Evolutionary conservation across 2,329 filamentous ascomycete species (phyloP).

Genomic region (Epichloe brachyelytri): DNA sequence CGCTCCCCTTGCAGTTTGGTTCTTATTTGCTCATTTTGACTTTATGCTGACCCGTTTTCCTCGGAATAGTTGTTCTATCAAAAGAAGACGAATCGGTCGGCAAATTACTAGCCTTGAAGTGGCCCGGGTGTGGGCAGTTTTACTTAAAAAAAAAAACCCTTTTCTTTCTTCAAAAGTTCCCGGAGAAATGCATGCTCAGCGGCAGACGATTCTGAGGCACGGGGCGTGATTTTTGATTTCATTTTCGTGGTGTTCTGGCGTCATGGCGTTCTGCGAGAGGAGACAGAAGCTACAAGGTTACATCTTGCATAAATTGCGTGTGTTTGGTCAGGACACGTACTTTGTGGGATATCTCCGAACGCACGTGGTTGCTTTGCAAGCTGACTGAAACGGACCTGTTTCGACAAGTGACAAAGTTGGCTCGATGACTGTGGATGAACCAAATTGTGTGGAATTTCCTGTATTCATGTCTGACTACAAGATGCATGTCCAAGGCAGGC

Average conservation of each 20-base stretch:
- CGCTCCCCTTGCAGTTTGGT: slow-evolving; percentile 16
- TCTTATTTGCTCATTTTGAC: background rate
- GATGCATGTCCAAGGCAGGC: too few relatives aligned
- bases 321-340: too few relatives aligned
- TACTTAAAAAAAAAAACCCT: background rate
- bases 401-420: too few relatives aligned
- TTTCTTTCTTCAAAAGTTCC: background rate
- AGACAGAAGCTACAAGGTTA: too few relatives aligned
- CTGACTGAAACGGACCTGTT: too few relatives aligned
- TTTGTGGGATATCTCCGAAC: too few relatives aligned
- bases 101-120: slow-evolving; percentile 37
- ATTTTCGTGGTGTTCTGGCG: background rate
- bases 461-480: too few relatives aligned
- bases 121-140: slow-evolving; percentile 35
- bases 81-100: slow-evolving; percentile 51
- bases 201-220: background rate
- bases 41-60: slow-evolving; percentile 2
- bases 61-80: slow-evolving; percentile 44
- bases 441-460: too few relatives aligned
- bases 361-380: too few relatives aligned
- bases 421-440: too few relatives aligned
- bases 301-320: too few relatives aligned
- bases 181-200: background rate
- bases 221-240: background rate
- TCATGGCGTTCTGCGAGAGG: background rate